Evolutionary conservation across 2,329 filamentous ascomycete genomes (phyloP).

Genomic region (Ophiocordyceps camponoti-floridani): DNA sequence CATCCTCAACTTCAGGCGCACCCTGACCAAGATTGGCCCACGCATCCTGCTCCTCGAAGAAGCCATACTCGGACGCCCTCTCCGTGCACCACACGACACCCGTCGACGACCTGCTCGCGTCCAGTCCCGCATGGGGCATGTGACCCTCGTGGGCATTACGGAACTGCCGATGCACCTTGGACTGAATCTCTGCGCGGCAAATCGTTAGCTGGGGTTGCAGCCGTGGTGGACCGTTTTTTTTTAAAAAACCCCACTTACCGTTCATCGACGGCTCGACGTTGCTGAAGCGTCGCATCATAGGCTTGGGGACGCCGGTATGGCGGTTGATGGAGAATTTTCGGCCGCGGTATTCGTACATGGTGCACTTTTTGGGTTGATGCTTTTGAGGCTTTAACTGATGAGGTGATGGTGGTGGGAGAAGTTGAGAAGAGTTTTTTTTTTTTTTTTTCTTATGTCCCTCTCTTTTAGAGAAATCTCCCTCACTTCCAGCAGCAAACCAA

Average conservation of each 20-base stretch:
- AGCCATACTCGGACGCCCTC: conserved; percentile 77
- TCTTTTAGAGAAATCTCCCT: no score
- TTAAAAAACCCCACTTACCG: conserved; percentile 32
- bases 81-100: conserved; percentile 90
- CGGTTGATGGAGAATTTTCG: conserved; percentile 52
- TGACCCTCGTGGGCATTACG: conserved; percentile 81
- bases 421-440: conserved; percentile 1
- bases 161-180: conserved; percentile 77
- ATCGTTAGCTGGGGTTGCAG: neutral
- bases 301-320: conserved; percentile 42
- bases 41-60: conserved; percentile 56
- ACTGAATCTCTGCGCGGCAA: conserved; percentile 48
- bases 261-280: conserved; percentile 36
- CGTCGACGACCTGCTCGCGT: conserved; percentile 73
- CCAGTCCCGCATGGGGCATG: conserved; percentile 77
- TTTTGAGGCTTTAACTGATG: neutral
- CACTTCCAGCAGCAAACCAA: no score
- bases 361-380: conserved; percentile 3
- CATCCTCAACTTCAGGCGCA: conserved; percentile 83
- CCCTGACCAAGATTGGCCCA: conserved; percentile 95
- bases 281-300: conserved; percentile 35
- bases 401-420: neutral
- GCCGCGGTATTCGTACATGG: conserved; percentile 26
- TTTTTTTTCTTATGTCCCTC: no score
- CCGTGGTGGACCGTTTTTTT: conserved; percentile 1